phyloP scores from a whole-genome alignment of 1,284 basidiomycete genomes.

The Microstroma glucosiphilum region DNA sequence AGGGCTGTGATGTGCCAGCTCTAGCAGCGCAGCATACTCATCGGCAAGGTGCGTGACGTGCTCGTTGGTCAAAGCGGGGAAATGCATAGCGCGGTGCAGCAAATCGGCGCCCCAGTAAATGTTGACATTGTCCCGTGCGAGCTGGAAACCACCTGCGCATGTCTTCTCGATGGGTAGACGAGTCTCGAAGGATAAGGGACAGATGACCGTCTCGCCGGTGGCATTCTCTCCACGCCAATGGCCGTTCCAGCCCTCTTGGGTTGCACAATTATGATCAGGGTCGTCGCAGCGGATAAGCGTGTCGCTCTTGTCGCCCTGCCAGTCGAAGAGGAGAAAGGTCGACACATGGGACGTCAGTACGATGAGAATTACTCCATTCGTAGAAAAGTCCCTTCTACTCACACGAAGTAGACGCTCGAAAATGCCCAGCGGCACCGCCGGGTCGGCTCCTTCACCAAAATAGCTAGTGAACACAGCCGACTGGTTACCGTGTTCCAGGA shows the following conservation, averaged over 20 bases:
- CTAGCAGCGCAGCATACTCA: constrained; percentile 42
- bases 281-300: constrained; percentile 51
- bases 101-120: constrained; percentile 50
- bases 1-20: constrained; percentile 50
- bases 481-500: constrained; percentile 45
- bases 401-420: constrained; percentile 1
- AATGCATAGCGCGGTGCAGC: constrained; percentile 51
- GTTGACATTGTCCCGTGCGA: constrained; percentile 40
- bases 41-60: constrained; percentile 51
- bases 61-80: constrained; percentile 47
- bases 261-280: constrained; percentile 49
- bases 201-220: constrained; percentile 53
- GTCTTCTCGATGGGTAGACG: constrained; percentile 27
- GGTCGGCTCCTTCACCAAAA: constrained; percentile 50
- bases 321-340: background rate
- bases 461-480: constrained; percentile 50
- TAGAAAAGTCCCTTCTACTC: background rate
- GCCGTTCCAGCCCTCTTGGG: constrained; percentile 50
- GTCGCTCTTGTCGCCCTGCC: constrained; percentile 21
- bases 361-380: background rate
- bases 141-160: constrained; percentile 50
- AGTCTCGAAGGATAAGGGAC: constrained; percentile 25
- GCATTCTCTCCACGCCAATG: constrained; percentile 54
- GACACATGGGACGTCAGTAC: background rate
- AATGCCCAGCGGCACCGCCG: constrained; percentile 23